Conservation (phyloP, 106 monocot species). For the Dendrobium catenatum region DNA sequence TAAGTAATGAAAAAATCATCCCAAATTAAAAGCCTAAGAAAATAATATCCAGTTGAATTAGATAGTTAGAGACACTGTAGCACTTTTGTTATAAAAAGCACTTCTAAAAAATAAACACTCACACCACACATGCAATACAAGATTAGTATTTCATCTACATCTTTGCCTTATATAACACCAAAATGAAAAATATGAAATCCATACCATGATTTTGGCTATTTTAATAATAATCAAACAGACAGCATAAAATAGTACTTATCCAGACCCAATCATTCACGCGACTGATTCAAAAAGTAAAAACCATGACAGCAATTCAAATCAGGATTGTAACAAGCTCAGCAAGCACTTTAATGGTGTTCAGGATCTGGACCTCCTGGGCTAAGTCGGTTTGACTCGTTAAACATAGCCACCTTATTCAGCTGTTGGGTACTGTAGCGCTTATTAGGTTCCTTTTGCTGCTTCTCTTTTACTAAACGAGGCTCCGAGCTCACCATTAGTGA, state of each 20-base stretch:
- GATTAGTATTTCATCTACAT: no score
- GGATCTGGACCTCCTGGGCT: background rate
- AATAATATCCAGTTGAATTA: no score
- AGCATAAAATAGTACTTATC: background rate
- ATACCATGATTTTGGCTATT: no score
- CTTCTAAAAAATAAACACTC: no score
- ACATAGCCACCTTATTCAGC: background rate
- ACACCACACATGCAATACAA: no score
- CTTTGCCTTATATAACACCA: no score
- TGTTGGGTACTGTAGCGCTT: background rate
- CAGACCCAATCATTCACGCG: background rate
- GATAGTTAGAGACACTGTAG: no score
- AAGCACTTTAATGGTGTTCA: background rate
- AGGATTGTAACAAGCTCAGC: background rate
- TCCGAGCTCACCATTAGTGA: background rate
- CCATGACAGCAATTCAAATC: background rate
- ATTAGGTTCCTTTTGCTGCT: background rate
- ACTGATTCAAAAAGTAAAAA: background rate
- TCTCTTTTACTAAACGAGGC: background rate
- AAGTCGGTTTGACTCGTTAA: background rate
- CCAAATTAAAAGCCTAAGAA: no score
- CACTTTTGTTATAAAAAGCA: no score
- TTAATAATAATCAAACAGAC: no score
- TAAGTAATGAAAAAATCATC: no score
- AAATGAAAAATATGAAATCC: no score